phyloP scores from a whole-genome alignment of 2,329 filamentous ascomycete species.

The Phialophora chinensis region DNA sequence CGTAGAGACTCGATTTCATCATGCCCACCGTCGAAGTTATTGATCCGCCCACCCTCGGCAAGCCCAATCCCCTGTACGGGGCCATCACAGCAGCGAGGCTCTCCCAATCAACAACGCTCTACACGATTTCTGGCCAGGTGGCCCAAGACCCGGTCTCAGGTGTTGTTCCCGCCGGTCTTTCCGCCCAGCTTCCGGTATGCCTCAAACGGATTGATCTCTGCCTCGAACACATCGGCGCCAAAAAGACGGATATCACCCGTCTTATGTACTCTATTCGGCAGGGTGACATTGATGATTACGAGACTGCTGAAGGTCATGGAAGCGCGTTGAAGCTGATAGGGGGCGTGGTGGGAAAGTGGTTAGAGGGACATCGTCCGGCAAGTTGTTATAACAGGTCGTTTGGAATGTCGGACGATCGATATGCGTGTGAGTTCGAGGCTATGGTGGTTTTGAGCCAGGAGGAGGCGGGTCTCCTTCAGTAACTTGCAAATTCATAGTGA shows the following conservation, averaged over 20 bases:
- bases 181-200: slow-evolving; percentile 1
- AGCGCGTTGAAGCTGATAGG: background rate
- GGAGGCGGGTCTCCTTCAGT: background rate
- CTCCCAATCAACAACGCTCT: slow-evolving; percentile 1
- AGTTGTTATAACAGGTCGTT: slow-evolving; percentile 3
- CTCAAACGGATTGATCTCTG: background rate
- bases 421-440: background rate
- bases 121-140: background rate
- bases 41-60: background rate
- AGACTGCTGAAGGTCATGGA: background rate
- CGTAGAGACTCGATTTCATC: background rate
- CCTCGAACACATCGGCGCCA: slow-evolving; percentile 1
- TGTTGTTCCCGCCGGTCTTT: background rate
- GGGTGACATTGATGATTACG: background rate
- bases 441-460: slow-evolving; percentile 10
- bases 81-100: slow-evolving; percentile 2
- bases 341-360: slow-evolving; percentile 1
- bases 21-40: slow-evolving; percentile 1
- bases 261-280: background rate
- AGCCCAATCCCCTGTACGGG: background rate
- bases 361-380: background rate
- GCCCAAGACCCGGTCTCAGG: background rate
- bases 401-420: background rate
- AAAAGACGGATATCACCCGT: background rate
- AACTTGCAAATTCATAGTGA: background rate